Percentiles rank a stretch among this genome's conserved stretches.
Conservation (phyloP, 2,329 filamentous ascomycete species). For the Neopestalotiopsis rosae region DNA sequence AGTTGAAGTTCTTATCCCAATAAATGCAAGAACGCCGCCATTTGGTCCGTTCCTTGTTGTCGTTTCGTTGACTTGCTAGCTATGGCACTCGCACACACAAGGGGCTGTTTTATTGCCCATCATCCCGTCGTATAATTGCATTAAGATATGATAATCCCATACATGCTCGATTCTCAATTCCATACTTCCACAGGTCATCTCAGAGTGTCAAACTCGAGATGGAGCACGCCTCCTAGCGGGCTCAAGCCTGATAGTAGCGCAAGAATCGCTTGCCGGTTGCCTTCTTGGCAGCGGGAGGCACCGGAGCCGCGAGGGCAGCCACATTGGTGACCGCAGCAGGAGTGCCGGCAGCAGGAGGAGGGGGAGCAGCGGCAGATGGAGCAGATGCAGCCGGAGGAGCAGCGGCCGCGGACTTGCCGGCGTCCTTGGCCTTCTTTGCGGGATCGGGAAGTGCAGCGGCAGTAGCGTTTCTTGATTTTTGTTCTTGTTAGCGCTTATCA, state of each 20-base stretch:
- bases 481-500: background rate
- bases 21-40: too few relatives aligned
- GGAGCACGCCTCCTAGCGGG: background rate
- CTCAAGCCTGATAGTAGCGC: background rate
- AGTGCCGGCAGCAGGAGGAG: background rate
- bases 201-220: too few relatives aligned
- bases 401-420: background rate
- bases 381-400: background rate
- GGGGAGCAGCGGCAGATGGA: background rate
- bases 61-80: too few relatives aligned
- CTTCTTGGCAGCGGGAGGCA: background rate
- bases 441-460: background rate
- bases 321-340: background rate
- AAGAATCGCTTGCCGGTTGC: background rate
- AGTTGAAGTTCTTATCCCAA: too few relatives aligned
- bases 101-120: too few relatives aligned
- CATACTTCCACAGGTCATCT: too few relatives aligned
- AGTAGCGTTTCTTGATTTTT: conserved; percentile 3
- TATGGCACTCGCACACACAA: too few relatives aligned
- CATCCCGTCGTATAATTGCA: too few relatives aligned
- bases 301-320: background rate
- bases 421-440: conserved; percentile 7
- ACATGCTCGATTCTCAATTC: too few relatives aligned
- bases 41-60: too few relatives aligned
- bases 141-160: too few relatives aligned